Conservation (phyloP, 2,329 filamentous ascomycete species). For the Ophiocordyceps robertsii region DNA sequence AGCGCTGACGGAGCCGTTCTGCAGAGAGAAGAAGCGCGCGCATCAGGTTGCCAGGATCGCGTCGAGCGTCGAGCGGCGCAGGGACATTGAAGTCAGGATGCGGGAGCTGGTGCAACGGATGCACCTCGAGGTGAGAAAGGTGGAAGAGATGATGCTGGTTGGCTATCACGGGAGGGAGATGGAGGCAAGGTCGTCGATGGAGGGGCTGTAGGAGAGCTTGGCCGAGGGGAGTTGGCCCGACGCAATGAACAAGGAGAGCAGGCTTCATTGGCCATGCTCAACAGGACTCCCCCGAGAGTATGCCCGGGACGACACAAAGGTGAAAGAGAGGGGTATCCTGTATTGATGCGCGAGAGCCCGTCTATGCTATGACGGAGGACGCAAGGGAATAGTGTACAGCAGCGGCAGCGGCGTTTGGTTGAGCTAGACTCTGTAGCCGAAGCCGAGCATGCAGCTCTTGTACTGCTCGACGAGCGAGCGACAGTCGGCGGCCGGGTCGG, state of each 20-base stretch:
- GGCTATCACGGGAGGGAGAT: conserved; percentile 14
- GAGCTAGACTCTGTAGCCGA: conserved; percentile 61
- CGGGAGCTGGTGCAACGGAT: conserved; percentile 9
- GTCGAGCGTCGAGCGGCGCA: conserved; percentile 11
- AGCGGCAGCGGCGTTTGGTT: background rate
- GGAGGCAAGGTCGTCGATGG: conserved; percentile 7
- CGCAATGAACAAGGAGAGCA: too few relatives aligned
- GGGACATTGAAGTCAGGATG: conserved; percentile 15
- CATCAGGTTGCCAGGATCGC: conserved; percentile 25
- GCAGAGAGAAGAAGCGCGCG: background rate
- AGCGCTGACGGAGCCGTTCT: background rate
- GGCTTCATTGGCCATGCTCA: too few relatives aligned
- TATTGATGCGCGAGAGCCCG: conserved; percentile 3
- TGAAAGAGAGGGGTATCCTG: background rate
- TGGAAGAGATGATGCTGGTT: conserved; percentile 16
- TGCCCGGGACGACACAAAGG: background rate
- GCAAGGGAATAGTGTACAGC: conserved; percentile 1
- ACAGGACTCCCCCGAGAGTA: background rate
- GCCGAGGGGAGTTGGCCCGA: too few relatives aligned
- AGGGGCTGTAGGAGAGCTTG: background rate
- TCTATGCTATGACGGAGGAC: conserved; percentile 2
- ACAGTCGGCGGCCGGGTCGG: conserved; percentile 76
- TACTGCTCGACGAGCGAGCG: conserved; percentile 73
- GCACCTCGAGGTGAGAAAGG: conserved; percentile 6
- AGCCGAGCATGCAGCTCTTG: conserved; percentile 82